phyloP scores from a whole-genome alignment of 306 rosid genomes.

The Gastrolobium villosum region DNA sequence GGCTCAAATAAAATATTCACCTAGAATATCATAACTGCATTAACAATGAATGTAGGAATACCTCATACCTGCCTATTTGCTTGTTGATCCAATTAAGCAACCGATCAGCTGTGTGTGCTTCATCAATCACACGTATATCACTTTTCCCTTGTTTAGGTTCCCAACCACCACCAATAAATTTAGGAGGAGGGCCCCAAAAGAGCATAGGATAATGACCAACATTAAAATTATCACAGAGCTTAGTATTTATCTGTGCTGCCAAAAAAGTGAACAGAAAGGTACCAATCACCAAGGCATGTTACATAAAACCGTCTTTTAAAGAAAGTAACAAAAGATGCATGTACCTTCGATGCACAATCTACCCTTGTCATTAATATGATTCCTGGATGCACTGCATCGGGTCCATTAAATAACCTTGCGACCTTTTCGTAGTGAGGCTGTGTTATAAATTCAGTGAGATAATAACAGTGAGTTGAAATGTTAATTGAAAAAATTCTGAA shows the following conservation, averaged over 20 bases:
- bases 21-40: slow-evolving; percentile 15
- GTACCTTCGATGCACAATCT: slow-evolving; percentile 93
- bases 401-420: slow-evolving; percentile 97
- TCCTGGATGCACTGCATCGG: slow-evolving; percentile 95
- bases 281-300: slow-evolving; percentile 55
- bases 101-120: slow-evolving; percentile 81
- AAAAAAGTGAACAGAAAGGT: slow-evolving; percentile 60
- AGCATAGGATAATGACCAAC: slow-evolving; percentile 96
- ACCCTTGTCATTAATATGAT: slow-evolving; percentile 87
- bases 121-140: slow-evolving; percentile 67
- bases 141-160: slow-evolving; percentile 77
- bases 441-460: slow-evolving; percentile 39
- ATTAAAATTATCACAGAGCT: slow-evolving; percentile 95
- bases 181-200: slow-evolving; percentile 90
- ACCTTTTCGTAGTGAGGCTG: slow-evolving; percentile 97
- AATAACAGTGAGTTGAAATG: slow-evolving; percentile 33
- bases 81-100: slow-evolving; percentile 93
- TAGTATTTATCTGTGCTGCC: slow-evolving; percentile 97
- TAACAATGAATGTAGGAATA: slow-evolving; percentile 43
- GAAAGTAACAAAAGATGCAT: slow-evolving; percentile 37
- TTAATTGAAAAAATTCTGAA: background rate
- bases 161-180: slow-evolving; percentile 83
- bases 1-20: slow-evolving; percentile 35
- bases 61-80: slow-evolving; percentile 82
- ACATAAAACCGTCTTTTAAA: slow-evolving; percentile 3